Conservation (phyloP, 257 asterid genomes). For the Apocynum venetum region DNA sequence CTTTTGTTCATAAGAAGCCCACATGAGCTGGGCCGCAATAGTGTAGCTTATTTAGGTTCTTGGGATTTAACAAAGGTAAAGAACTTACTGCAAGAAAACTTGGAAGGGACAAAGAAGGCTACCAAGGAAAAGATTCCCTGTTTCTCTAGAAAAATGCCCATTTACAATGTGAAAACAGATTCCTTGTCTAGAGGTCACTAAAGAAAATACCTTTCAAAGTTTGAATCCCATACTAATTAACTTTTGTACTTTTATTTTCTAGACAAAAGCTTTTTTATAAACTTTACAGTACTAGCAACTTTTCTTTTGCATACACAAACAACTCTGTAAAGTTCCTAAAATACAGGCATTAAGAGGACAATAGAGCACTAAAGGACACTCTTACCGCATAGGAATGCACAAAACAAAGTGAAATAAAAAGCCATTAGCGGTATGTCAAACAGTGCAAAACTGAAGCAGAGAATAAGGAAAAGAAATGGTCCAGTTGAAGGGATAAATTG, state of each 20-base stretch:
- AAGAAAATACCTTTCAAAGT: slow-evolving; percentile 3
- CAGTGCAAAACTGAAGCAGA: neutral
- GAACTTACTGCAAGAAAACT: slow-evolving; percentile 10
- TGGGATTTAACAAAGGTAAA: slow-evolving; percentile 14
- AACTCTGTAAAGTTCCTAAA: neutral
- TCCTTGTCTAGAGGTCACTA: slow-evolving; percentile 2
- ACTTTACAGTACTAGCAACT: neutral
- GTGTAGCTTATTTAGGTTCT: slow-evolving; percentile 11
- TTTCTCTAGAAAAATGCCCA: slow-evolving; percentile 20
- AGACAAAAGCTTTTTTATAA: slow-evolving; percentile 5
- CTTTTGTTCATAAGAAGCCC: slow-evolving; percentile 24
- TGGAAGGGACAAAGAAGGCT: slow-evolving; percentile 15
- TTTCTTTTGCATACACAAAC: neutral
- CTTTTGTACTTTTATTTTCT: neutral
- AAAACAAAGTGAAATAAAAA: neutral
- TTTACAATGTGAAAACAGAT: slow-evolving; percentile 6
- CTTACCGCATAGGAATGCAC: neutral
- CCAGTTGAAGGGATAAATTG: neutral
- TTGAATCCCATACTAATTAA: slow-evolving; percentile 1
- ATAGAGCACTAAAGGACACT: neutral
- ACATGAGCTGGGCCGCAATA: slow-evolving; percentile 49
- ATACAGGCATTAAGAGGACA: neutral
- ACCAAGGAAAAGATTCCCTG: slow-evolving; percentile 13
- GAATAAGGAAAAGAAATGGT: neutral
- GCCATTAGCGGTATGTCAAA: neutral